Conservation (phyloP, 179 eudicot species). For the Corrigiola litoralis region DNA sequence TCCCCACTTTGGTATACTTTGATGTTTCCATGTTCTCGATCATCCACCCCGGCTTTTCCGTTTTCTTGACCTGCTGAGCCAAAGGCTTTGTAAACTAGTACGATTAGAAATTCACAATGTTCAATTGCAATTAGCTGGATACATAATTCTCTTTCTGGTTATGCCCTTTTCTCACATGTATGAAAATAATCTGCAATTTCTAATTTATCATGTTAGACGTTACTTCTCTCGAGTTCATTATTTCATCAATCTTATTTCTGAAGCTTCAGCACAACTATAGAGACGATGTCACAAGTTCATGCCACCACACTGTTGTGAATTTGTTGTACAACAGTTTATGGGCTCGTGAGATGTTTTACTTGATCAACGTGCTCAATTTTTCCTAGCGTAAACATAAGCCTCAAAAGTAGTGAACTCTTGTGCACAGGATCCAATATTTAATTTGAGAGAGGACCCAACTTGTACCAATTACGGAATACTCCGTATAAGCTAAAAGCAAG, state of each 20-base stretch:
- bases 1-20: conserved; percentile 92
- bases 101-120: background rate
- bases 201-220: too few species aligned
- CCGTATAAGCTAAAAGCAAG: too few species aligned
- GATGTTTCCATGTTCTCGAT: conserved; percentile 6
- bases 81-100: conserved; percentile 5
- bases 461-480: too few species aligned
- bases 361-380: background rate
- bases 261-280: too few species aligned
- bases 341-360: too few species aligned
- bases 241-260: too few species aligned
- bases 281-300: too few species aligned
- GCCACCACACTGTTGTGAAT: too few species aligned
- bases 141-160: background rate
- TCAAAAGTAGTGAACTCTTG: background rate
- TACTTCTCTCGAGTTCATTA: too few species aligned
- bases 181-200: too few species aligned
- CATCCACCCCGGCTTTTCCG: background rate
- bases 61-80: background rate
- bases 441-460: background rate
- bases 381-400: too few species aligned
- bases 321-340: too few species aligned
- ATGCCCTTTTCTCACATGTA: background rate
- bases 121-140: background rate
- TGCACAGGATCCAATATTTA: background rate